Evolutionary conservation across 2,329 filamentous ascomycete genomes (phyloP).

Genomic region (Colletotrichum camelliae): DNA sequence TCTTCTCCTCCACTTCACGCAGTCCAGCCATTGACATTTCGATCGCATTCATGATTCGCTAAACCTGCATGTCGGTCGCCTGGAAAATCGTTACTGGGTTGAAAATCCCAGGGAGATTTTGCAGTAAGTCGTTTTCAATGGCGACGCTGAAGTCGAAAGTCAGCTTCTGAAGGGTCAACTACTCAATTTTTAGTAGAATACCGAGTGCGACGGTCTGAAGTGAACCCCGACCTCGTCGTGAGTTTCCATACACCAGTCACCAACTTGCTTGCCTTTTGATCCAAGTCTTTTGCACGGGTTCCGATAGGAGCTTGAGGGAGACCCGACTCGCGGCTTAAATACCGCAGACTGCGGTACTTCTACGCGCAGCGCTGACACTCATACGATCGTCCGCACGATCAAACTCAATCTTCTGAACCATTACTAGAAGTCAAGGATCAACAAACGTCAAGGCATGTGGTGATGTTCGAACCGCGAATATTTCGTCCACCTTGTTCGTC

Average conservation of each 20-base stretch:
- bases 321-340: too few relatives aligned
- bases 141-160: not conserved
- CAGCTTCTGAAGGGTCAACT: not conserved
- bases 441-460: too few relatives aligned
- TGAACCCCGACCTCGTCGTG: fast-evolving
- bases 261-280: not conserved
- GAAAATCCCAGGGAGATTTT: not conserved
- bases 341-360: fast-evolving
- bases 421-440: too few relatives aligned
- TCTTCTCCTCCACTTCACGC: not conserved
- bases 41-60: not conserved
- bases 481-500: too few relatives aligned
- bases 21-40: fast-evolving
- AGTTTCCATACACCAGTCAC: not conserved
- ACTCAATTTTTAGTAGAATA: fast-evolving
- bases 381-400: too few relatives aligned
- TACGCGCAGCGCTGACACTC: fast-evolving
- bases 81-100: not conserved
- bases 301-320: not conserved
- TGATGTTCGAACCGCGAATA: too few relatives aligned
- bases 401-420: too few relatives aligned
- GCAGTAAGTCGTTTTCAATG: not conserved
- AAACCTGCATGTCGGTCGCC: not conserved
- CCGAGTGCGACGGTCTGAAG: fast-evolving
- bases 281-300: not conserved